Percentiles rank a stretch among this genome's conserved stretches.
Evolutionary conservation across 192 early-diverging fungal species (phyloP).

Genomic region (Diversispora epigaea): DNA sequence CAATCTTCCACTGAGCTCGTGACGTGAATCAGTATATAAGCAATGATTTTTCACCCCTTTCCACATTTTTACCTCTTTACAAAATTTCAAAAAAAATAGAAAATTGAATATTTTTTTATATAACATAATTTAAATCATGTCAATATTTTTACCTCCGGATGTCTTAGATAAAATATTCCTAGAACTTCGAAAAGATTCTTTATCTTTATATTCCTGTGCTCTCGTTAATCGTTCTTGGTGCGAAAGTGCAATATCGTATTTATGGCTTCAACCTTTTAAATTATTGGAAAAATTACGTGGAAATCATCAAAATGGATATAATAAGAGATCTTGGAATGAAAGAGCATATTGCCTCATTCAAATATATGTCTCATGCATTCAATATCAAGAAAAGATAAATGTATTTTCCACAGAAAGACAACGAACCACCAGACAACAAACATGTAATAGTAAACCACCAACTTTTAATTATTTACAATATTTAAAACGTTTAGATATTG

Average conservation of each 20-base stretch:
- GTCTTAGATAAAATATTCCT: not conserved
- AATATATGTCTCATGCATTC: slow-evolving; percentile 1
- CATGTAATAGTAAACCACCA: not conserved
- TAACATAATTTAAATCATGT: not conserved
- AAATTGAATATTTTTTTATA: too few species aligned
- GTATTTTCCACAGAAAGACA: not conserved
- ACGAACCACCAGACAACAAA: not conserved
- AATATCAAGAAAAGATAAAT: not conserved
- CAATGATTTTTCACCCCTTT: too few species aligned
- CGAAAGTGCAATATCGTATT: not conserved
- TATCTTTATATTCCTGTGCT: not conserved
- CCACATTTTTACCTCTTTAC: too few species aligned
- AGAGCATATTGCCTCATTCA: not conserved
- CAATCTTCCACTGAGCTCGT: too few species aligned
- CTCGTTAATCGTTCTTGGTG: slow-evolving; percentile 10
- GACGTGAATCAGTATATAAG: too few species aligned
- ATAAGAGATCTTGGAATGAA: not conserved
- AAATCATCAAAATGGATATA: too few species aligned
- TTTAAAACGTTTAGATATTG: not conserved
- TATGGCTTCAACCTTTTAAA: slow-evolving; percentile 17
- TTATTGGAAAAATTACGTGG: not conserved
- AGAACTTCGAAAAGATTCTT: not conserved
- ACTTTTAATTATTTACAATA: slow-evolving; percentile 5
- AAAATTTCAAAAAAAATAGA: too few species aligned
- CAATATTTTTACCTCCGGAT: not conserved